Evolutionary conservation across 1,139 yeast genomes (phyloP), one percentile per base, ranked within the genome.

Genomic region (Kodamaea suecica): DNA sequence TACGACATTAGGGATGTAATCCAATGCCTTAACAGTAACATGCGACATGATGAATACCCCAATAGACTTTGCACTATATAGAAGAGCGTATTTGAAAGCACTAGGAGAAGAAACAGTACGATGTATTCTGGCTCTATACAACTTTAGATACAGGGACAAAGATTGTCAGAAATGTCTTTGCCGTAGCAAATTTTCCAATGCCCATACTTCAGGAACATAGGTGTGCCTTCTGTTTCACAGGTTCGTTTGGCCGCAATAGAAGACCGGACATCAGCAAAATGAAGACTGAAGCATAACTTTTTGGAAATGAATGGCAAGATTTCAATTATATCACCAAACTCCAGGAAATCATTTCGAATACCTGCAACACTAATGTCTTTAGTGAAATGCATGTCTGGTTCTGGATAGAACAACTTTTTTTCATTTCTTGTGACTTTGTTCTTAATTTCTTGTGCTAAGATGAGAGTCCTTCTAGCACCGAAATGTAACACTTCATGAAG

Each of bases 151-250:
- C 41, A 43, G 31, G 50, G 50, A 39, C 69, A 62, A 3, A 71
- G 78, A 40, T 63, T 66, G 43, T 83, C 92, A 5, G 86, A 68
- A 1, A 77, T 74, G 52, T 85, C 95, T 34, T 70, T 72, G 0
- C 84, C 87, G 49, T 76, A 85, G 73, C 78, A 71, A 3, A 82
- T 59, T 8, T 65, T 57, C 94, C 95, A 85, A 5, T 63, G 73
- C 6, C 55, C 55, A 48, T 79, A 84, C 44, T 70, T 76, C n/a
- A 46, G 46, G 35, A 63, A 49, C 43, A 81, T 47, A n/a, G 42
- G 44, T 3, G 76, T 61, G 1, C 64, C 64, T 4, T 40, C 42
- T 5, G 49, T 46, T 30, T 61, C 64, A 37, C 64, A 55, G 16
- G 70, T 72, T 27, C 59, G 60, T 55, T 80, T 81, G 3, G 84